These are phyloP conservation scores for Penicillium lividum DNA, from an alignment of 495 filamentous ascomycete species.

Conservation along the genomic window DNA sequence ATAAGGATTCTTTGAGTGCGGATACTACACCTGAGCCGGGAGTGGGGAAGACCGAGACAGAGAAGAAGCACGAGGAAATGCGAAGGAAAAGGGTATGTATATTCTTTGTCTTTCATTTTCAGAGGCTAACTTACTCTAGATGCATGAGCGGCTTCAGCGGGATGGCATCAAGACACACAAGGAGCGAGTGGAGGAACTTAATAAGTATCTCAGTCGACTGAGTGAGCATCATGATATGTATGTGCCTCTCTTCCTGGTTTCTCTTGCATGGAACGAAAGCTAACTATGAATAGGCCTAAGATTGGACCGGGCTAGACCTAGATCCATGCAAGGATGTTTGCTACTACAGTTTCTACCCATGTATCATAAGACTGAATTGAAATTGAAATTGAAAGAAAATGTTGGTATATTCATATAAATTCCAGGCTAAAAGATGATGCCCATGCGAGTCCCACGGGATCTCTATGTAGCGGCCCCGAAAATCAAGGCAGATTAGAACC, in stretches of 20 bases:
- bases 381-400: background rate
- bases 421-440: conserved; percentile 10
- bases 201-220: conserved; percentile 85
- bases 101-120: conserved; percentile 11
- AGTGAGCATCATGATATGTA: conserved; percentile 98
- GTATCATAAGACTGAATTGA: conserved; percentile 9
- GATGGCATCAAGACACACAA: conserved; percentile 95
- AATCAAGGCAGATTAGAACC: conserved; percentile 5
- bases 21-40: background rate
- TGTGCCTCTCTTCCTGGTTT: conserved; percentile 16
- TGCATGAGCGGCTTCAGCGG: conserved; percentile 73
- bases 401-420: conserved; percentile 14
- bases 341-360: background rate
- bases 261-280: conserved; percentile 1
- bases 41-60: conserved; percentile 78
- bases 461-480: conserved; percentile 24
- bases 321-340: background rate
- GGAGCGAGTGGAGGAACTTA: conserved; percentile 92
- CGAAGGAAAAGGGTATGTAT: conserved; percentile 74
- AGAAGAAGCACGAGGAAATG: conserved; percentile 76
- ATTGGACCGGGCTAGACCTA: conserved; percentile 68
- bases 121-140: conserved; percentile 27
- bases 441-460: conserved; percentile 25
- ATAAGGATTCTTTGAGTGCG: conserved; percentile 4
- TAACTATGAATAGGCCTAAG: conserved; percentile 56